phyloP scores from a whole-genome alignment of 768 basidiomycete genomes.

The Leucocoprinus leucothites region DNA sequence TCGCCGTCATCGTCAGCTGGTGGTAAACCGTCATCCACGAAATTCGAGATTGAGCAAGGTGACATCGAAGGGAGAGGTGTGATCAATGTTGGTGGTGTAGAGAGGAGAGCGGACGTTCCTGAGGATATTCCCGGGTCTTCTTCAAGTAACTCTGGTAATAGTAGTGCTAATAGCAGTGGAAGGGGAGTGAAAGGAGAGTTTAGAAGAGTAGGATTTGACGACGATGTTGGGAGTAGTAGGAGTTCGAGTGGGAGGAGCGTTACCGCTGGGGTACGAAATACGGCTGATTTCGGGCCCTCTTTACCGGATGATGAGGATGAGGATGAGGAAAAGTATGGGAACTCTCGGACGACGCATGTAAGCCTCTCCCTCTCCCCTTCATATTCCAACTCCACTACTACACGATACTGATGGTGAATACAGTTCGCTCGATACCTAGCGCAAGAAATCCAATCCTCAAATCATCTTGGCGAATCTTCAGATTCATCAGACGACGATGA shows the following conservation, averaged over 20 bases:
- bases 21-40: neutral
- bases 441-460: constrained; percentile 66
- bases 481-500: constrained; percentile 46
- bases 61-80: neutral
- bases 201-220: constrained; percentile 10
- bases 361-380: constrained; percentile 17
- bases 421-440: constrained; percentile 84
- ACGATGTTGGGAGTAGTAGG: constrained; percentile 18
- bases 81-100: neutral
- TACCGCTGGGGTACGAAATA: constrained; percentile 24
- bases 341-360: constrained; percentile 39
- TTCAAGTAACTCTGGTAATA: neutral
- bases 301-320: constrained; percentile 40
- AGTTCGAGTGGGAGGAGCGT: neutral
- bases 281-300: constrained; percentile 27
- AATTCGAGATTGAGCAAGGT: constrained; percentile 10
- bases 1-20: neutral
- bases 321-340: constrained; percentile 35
- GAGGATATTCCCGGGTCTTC: constrained; percentile 5
- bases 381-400: too few relatives aligned
- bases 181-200: constrained; percentile 13
- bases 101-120: constrained; percentile 9
- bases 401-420: too few relatives aligned
- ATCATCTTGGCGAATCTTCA: constrained; percentile 51
- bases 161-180: neutral